Base-by-base conservation (phyloP, 371 early-diverging fungal genomes). In the Haplosporangium sp. region DNA sequence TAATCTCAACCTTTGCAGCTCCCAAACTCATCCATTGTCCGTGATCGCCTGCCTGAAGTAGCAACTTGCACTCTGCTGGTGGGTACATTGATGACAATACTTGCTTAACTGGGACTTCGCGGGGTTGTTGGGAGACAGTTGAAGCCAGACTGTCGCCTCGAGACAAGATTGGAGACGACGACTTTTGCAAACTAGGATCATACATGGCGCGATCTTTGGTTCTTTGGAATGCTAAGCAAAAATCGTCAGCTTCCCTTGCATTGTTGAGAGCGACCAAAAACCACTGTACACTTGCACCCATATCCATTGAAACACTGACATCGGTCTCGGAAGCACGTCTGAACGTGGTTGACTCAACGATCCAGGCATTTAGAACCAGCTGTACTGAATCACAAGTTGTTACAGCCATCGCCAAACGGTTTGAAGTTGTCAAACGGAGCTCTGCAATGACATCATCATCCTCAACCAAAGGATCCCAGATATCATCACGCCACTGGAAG, bases 301-400 rank as follows among this genome's bases (percentile, higher is more conserved):
- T 81, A 50, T 81, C 82, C 82, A 81, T 81, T 15, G 82, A 81
- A 37, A 81, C 72, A 57, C 66, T 65, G 45, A 81, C 75, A 61
- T 81, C 82, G 0, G 75, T 75, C 52, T 81, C 82, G 2, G 82
- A 81, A 4, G 82, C 59, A 1, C 81, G 81, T 19, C 81, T 64
- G 63, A 81, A 81, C 11, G 72, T 75, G 13, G 82, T 81, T 47
- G 82, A 81, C 19, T 71, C 75, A 10, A 81, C 82, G 19, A 81
- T 75, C 82, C 82, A 81, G 47, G 82, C 82, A 68, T 81, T 81
- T 69, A 81, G 69, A 65, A 81, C 61, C 72, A 81, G 75, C 69
- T 81, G 82, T 13, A 65, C 72, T 11, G 62, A n/a, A 52, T 81
- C 82, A 34, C 11, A 57, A 2, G 75, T 72, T 58, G 64, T 69